These are phyloP conservation scores for Lachancea quebecensis DNA, from an alignment of 805 yeast genomes.

Conservation along the genomic window DNA sequence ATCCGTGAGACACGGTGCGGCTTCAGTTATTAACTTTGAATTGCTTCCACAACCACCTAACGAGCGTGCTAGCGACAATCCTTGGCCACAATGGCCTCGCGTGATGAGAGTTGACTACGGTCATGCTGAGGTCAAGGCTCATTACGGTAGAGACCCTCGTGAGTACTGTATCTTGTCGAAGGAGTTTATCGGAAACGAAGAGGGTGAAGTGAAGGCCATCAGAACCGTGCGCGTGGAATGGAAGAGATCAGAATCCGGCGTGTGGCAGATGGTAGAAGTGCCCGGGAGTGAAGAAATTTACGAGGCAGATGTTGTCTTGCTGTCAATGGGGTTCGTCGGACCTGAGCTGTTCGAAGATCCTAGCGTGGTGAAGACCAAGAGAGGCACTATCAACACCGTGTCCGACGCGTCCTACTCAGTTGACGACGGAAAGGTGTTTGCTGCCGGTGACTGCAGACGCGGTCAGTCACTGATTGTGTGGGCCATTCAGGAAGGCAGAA, in stretches of 20 bases:
- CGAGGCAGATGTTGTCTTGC: conserved; percentile 88
- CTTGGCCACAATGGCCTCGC: conserved; percentile 99
- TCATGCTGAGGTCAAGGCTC: conserved; percentile 88
- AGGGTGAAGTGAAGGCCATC: conserved; percentile 91
- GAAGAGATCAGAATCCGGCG: conserved; percentile 92
- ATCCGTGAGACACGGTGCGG: conserved; percentile 93
- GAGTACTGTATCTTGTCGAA: conserved; percentile 92
- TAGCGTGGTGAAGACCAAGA: conserved; percentile 48
- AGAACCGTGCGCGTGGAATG: conserved; percentile 97
- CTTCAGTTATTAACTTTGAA: conserved; percentile 89
- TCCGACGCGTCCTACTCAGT: conserved; percentile 62
- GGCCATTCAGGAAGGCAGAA: conserved; percentile 99
- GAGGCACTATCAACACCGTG: conserved; percentile 70
- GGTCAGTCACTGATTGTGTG: conserved; percentile 97
- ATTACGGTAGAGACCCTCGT: conserved; percentile 96
- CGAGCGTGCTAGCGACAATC: conserved; percentile 84
- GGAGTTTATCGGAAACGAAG: conserved; percentile 91
- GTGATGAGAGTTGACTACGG: conserved; percentile 97
- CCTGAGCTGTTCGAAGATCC: conserved; percentile 80
- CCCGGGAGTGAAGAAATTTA: conserved; percentile 92
- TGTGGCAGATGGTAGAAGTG: conserved; percentile 98
- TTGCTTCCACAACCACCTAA: conserved; percentile 87
- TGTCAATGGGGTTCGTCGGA: conserved; percentile 97
- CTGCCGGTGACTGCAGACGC: conserved; percentile 98
- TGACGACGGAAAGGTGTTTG: conserved; percentile 61